A percentile compares a stretch with the other conserved stretches of the same genome.
These are phyloP conservation scores for Massariosphaeria phaeospora DNA, from an alignment of 495 filamentous ascomycete genomes.

Conservation along the genomic window DNA sequence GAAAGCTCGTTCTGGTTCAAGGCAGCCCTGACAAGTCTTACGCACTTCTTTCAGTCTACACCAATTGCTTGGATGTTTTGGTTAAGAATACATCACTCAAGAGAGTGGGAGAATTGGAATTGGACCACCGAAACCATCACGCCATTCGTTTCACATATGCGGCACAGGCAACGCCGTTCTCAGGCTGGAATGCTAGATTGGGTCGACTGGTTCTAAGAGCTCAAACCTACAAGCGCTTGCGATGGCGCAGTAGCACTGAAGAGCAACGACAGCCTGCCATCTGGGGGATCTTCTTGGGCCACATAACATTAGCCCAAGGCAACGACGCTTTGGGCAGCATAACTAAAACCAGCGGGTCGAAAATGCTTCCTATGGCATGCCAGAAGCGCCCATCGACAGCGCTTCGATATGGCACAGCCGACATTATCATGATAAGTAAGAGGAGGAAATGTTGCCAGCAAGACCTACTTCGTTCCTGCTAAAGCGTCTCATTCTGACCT, in stretches of 20 bases:
- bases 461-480: neutral
- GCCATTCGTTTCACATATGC: neutral
- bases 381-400: neutral
- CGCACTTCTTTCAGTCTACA: too few species aligned
- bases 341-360: neutral
- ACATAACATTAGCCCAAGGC: neutral
- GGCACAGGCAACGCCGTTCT: neutral
- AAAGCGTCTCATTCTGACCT: neutral
- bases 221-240: neutral
- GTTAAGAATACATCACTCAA: too few species aligned
- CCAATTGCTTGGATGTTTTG: too few species aligned
- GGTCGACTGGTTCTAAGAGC: too few species aligned
- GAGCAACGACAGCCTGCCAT: neutral
- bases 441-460: neutral
- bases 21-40: too few species aligned
- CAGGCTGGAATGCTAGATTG: neutral
- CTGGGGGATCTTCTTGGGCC: neutral
- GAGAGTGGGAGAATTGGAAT: too few species aligned
- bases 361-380: neutral
- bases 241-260: neutral
- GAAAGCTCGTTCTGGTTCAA: too few species aligned
- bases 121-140: neutral
- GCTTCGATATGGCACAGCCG: neutral
- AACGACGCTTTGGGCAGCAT: too few species aligned
- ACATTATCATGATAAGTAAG: neutral